Evolutionary conservation across 1,284 basidiomycete genomes (phyloP), one percentile per base, ranked within the genome.

Genomic region (Ganoderma resinaceum): DNA sequence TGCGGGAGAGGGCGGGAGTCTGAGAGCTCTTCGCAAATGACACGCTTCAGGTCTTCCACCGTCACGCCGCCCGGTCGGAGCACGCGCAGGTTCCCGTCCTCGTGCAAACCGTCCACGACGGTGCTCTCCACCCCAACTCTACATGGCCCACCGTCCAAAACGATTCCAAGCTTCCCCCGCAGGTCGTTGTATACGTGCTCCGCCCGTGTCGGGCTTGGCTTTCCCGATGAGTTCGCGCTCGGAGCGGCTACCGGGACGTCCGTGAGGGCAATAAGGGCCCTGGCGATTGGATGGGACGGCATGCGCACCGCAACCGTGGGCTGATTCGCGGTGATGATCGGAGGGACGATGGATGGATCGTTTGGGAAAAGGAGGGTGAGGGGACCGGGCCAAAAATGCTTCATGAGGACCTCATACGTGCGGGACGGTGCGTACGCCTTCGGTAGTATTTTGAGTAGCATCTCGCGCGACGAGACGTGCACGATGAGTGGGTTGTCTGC

Each of bases 401-500:
- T 82, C 74, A 98, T 95, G 59, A 99, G 83, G 2, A 84, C 83
- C 61, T 87, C 80, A 79, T 97, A 97, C 3, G 91, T 82, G 29
- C 74, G 79, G 1, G 94, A 87, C 7, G 93, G 80, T 16, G 74
- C 74, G 76, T 92, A 95, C 49, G 78, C 78, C 14, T 84, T 75
- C 0, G 94, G 93, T 11, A 98, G 85, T 74, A 97, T 83, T 2
- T 87, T 83, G 11, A 80, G 78, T 23, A 98, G 88, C 97, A 99
- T 99, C 59, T 85, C 76, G 20, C 88, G 81, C 1, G 95, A 96
- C 7, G 95, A 95, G 69, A 99, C 90, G 81, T 99, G 98, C 38
- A 98, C 95, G 83, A 99, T 99, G 64, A 99, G 86, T 0, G 98
- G 98, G 79, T 99, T 99, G 81, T 99, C 98, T 3, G 93, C 84